Evolutionary conservation across 148 eudicot species (phyloP).

Genomic region (Arctostaphylos glauca): DNA sequence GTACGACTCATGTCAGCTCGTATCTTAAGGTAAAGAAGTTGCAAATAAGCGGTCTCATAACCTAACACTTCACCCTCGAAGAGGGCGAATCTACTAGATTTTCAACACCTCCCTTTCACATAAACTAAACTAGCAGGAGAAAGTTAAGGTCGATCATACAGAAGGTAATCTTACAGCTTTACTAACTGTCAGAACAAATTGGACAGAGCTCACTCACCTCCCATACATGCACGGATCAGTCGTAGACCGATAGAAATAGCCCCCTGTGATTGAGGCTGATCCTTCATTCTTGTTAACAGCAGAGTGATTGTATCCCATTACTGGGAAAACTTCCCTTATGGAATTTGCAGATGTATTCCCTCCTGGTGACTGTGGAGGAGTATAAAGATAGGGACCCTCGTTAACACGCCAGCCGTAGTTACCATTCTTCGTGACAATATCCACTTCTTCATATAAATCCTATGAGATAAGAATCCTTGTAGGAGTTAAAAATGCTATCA

Average conservation of each 20-base stretch:
- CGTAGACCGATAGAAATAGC: constrained; percentile 67
- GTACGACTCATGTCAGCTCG: neutral
- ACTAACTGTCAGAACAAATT: neutral
- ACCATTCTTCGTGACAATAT: constrained; percentile 67
- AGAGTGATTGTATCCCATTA: constrained; percentile 84
- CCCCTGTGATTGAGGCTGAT: constrained; percentile 84
- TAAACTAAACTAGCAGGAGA: neutral
- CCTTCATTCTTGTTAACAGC: constrained; percentile 56
- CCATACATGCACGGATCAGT: constrained; percentile 86
- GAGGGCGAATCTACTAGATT: neutral
- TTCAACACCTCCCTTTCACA: neutral
- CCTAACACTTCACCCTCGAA: neutral
- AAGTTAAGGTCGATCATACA: neutral
- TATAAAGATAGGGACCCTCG: constrained; percentile 53
- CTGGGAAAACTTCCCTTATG: constrained; percentile 57
- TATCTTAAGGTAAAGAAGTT: neutral
- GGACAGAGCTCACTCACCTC: constrained; percentile 46
- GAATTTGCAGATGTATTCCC: constrained; percentile 65
- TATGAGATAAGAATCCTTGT: constrained; percentile 13
- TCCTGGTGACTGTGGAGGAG: constrained; percentile 53
- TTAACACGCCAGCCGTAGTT: constrained; percentile 85
- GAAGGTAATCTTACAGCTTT: neutral
- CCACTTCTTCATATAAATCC: constrained; percentile 70
- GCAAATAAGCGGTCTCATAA: neutral
- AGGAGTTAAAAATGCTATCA: neutral